Conservation (phyloP, 148 eudicot species). For the Rhododendron griersonianum region DNA sequence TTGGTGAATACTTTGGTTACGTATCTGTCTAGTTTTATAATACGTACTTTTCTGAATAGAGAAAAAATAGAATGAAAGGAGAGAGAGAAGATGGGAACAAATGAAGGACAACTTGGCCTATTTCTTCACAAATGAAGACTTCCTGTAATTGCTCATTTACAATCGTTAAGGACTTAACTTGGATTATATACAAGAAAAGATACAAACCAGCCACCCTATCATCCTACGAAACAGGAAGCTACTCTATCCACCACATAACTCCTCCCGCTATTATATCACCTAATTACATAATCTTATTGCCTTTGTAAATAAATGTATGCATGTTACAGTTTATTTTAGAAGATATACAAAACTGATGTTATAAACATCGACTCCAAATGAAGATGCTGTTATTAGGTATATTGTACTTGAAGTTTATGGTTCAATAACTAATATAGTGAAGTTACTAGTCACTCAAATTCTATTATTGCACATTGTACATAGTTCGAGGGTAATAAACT, state of each 20-base stretch:
- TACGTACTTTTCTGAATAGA: background rate
- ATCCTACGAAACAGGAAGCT: background rate
- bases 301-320: background rate
- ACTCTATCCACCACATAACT: background rate
- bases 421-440: background rate
- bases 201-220: background rate
- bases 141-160: background rate
- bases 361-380: background rate
- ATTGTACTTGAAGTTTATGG: background rate
- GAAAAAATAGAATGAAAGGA: background rate
- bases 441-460: background rate
- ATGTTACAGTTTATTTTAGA: background rate
- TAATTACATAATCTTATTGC: background rate
- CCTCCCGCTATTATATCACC: background rate
- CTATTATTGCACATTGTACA: background rate
- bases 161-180: background rate
- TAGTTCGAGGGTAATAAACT: background rate
- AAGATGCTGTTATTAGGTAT: background rate
- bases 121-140: background rate
- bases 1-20: background rate
- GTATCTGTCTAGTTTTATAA: background rate
- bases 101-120: background rate
- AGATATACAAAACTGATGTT: background rate
- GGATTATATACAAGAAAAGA: background rate
- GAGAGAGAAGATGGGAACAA: background rate